phyloP scores from a whole-genome alignment of 2,329 filamentous ascomycete species.

The Neofusicoccum cordaticola region DNA sequence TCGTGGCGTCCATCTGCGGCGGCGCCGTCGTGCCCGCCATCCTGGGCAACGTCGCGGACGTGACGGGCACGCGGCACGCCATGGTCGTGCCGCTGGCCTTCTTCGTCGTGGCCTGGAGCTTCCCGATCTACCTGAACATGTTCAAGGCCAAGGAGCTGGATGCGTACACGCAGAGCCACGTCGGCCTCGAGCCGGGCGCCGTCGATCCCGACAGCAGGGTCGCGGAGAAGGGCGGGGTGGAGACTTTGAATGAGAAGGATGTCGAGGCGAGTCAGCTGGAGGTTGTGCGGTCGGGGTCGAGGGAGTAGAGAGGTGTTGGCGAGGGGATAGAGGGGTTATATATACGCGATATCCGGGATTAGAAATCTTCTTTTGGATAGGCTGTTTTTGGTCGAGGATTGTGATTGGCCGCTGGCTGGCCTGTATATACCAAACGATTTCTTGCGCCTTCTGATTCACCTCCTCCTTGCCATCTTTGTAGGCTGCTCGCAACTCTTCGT shows the following conservation, averaged over 20 bases:
- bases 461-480: no score
- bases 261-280: conserved; percentile 8
- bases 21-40: conserved; percentile 37
- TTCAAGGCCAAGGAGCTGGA: conserved; percentile 35
- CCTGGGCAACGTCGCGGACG: conserved; percentile 35
- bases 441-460: no score
- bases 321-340: no score
- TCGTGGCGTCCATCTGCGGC: conserved; percentile 36
- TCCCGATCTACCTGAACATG: conserved; percentile 37
- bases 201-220: conserved; percentile 11
- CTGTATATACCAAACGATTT: no score
- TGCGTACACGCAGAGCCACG: conserved; percentile 33
- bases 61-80: conserved; percentile 31
- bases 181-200: conserved; percentile 26
- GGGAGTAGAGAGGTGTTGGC: background rate
- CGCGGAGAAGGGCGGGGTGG: background rate
- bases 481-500: no score
- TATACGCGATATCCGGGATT: no score
- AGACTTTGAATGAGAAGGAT: background rate
- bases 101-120: conserved; percentile 35
- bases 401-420: no score
- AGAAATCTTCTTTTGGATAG: no score
- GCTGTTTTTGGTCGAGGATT: no score
- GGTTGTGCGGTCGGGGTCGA: background rate
- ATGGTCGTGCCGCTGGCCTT: conserved; percentile 37